phyloP scores from a whole-genome alignment of 805 yeast genomes.

The Wickerhamomyces strasburgensis region DNA sequence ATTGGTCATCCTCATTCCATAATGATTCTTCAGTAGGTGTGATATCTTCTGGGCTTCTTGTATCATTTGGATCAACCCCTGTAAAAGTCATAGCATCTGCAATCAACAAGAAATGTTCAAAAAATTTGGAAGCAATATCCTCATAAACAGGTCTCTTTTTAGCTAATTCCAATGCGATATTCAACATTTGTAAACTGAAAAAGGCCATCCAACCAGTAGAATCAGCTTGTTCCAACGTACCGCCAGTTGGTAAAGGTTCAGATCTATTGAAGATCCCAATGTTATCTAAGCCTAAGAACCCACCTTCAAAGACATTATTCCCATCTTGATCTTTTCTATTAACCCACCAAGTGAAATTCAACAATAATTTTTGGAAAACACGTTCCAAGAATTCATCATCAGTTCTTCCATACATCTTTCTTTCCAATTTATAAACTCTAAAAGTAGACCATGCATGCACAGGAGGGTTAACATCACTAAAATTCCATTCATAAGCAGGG shows the following conservation, averaged over 20 bases:
- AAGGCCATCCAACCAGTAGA: slow-evolving; percentile 98
- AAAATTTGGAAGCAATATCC: slow-evolving; percentile 89
- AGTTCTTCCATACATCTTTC: slow-evolving; percentile 75
- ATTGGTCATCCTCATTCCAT: slow-evolving; percentile 88
- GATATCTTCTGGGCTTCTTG: slow-evolving; percentile 23
- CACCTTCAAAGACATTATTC: slow-evolving; percentile 89
- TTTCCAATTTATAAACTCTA: slow-evolving; percentile 80
- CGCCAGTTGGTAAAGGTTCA: slow-evolving; percentile 91
- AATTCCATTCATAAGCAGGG: slow-evolving; percentile 97
- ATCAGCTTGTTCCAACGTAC: slow-evolving; percentile 86
- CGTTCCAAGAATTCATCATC: slow-evolving; percentile 82
- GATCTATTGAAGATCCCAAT: slow-evolving; percentile 90
- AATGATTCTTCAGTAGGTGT: slow-evolving; percentile 54
- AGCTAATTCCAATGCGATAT: slow-evolving; percentile 86
- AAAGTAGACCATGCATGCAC: slow-evolving; percentile 96
- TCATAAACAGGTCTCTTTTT: slow-evolving; percentile 82
- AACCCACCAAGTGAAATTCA: slow-evolving; percentile 97
- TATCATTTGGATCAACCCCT: slow-evolving; percentile 16
- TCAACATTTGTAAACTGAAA: slow-evolving; percentile 83
- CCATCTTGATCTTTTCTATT: slow-evolving; percentile 85
- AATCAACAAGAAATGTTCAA: slow-evolving; percentile 86
- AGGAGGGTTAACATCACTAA: slow-evolving; percentile 93
- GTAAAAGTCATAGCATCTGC: slow-evolving; percentile 89
- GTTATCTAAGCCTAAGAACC: slow-evolving; percentile 87
- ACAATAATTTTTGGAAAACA: slow-evolving; percentile 84